phyloP scores from a whole-genome alignment of 257 asterid species.

The Nicotiana otophora region DNA sequence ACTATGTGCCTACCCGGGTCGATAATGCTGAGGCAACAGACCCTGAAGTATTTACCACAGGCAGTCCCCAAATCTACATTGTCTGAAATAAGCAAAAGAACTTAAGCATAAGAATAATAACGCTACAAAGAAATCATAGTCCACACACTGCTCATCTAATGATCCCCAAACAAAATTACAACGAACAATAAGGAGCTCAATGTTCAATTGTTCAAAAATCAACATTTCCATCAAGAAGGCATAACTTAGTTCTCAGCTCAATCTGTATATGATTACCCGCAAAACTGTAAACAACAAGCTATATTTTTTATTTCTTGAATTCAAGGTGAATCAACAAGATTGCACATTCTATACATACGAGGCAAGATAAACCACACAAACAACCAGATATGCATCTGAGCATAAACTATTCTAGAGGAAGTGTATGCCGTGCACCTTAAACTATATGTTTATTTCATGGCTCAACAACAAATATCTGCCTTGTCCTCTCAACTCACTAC shows the following conservation, averaged over 20 bases:
- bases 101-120: not conserved
- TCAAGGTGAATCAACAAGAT: not conserved
- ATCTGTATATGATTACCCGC: too few relatives aligned
- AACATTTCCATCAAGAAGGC: not conserved
- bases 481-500: not conserved
- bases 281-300: not conserved
- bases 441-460: not conserved
- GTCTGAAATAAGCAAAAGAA: constrained; percentile 28
- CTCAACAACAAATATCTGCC: not conserved
- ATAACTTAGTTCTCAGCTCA: too few relatives aligned
- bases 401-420: not conserved
- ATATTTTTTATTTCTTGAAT: not conserved
- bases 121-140: not conserved
- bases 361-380: not conserved
- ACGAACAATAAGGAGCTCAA: not conserved
- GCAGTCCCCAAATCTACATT: constrained; percentile 74
- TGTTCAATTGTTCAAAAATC: too few relatives aligned
- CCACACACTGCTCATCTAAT: not conserved
- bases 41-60: constrained; percentile 66
- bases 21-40: constrained; percentile 64
- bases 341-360: not conserved
- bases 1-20: constrained; percentile 43
- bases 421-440: not conserved
- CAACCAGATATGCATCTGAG: not conserved
- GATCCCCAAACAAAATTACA: not conserved